These are phyloP conservation scores for Alternaria infectoria DNA, from an alignment of 2,329 filamentous ascomycete species.

Conservation along the genomic window DNA sequence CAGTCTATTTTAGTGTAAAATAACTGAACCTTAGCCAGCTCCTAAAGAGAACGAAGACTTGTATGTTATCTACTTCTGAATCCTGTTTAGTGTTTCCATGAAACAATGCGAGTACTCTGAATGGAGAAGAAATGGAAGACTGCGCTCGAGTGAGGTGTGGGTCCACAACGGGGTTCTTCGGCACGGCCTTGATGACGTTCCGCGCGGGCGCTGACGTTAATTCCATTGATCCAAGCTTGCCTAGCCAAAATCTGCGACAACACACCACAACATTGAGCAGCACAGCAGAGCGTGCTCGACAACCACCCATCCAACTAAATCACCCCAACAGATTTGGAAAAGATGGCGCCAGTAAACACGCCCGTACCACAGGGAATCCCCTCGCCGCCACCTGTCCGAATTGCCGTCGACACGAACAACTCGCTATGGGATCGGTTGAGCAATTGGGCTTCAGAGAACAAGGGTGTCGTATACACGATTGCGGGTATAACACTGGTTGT, in stretches of 20 bases:
- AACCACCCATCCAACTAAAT: constrained; percentile 9
- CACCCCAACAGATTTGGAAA: constrained; percentile 11
- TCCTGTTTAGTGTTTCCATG: background rate
- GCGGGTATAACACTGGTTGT: constrained; percentile 92
- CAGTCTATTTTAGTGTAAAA: background rate
- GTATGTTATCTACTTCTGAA: background rate
- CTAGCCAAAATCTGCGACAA: constrained; percentile 23
- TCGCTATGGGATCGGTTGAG: constrained; percentile 89
- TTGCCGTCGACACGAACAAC: constrained; percentile 53
- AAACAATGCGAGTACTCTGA: background rate
- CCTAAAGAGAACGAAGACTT: background rate
- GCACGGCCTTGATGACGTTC: background rate
- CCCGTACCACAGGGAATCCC: constrained; percentile 36
- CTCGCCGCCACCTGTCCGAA: constrained; percentile 44
- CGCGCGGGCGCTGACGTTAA: background rate
- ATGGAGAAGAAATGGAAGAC: background rate
- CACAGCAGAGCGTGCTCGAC: background rate
- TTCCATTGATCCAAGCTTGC: constrained; percentile 5
- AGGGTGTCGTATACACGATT: constrained; percentile 93
- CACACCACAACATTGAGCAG: constrained; percentile 26
- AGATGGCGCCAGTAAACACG: constrained; percentile 40
- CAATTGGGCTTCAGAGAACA: constrained; percentile 93
- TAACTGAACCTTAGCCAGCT: background rate
- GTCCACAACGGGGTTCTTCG: background rate
- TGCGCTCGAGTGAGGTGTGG: background rate